Evolutionary conservation across 495 filamentous ascomycete genomes (phyloP), one percentile per base, ranked within the genome.

Genomic region (Oidiodendron maius): DNA sequence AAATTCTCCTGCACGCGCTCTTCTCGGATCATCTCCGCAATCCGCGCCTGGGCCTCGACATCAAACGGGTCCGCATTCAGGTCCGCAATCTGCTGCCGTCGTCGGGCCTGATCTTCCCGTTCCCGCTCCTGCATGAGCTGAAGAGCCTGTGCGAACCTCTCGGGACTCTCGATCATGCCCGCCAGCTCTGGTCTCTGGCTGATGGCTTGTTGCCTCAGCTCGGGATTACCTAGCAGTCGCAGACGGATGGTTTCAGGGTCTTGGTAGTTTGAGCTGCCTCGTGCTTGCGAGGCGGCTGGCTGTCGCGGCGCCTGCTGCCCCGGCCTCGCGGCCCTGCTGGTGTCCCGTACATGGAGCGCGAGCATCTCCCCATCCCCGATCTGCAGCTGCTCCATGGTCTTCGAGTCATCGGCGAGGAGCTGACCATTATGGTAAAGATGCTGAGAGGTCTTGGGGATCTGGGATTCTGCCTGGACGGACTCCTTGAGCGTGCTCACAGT

Each of bases 11-110:
- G 87, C 30, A 98, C 91, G 0, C 82, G 76, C 65, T 97, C 86
- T 68, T 95, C 87, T 42, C 91, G 81, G 61, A 98, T 97, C 60
- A 96, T 89, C 66, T 98, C 93, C 61, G 90, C 93, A 43, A 98
- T 97, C 67, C 84, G 84, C n/a, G 74, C 75, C 66, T 98, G 93
- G 12, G 89, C 87, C 39, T 94, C 90, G 21, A 83, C 66, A 59
- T 96, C 89, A 61, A 97, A 95, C 1, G 91, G 89, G 58, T 97
- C 93, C 6, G 86, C 82, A 56, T 96, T 95, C 32, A 97, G 72
- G 63, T 63, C 59, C 53, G 71, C 72, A 51, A 95, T 87, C 55
- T 89, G 80, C n/a, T 84, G 80, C 53, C 86, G 81, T 48, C 91
- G 84, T 61, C 88, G 80, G 23, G 71, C 76, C 52, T 91, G 82